Evolutionary conservation across 495 filamentous ascomycete genomes (phyloP), one percentile per base, ranked within the genome.

Genomic region (Neurospora sp.): DNA sequence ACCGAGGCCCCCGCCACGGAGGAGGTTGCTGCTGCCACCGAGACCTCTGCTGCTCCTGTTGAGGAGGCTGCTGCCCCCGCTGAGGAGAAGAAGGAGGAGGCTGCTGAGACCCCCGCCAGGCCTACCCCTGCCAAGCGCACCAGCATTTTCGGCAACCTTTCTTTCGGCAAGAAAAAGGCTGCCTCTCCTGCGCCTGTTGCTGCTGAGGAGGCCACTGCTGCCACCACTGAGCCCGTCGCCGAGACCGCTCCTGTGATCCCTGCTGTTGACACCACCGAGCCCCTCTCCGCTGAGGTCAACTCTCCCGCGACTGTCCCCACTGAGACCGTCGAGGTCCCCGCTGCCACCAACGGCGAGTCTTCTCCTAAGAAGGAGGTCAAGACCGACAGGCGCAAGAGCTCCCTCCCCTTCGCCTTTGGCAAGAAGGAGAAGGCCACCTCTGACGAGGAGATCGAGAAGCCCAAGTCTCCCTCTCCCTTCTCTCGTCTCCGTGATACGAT

Each of bases 181-280:
- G 79, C 81, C 35, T 72, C 82, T 5, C 80, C 84, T 72, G 83
- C 84, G 74, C 75, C 78, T 27, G 72, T 81, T 71, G 76, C 79
- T 35, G 78, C 81, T 12, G 82, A 85, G 72, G 79, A 81, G 75
- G 44, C 76, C 35, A 72, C 82, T 38, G 75, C 82, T 38, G 75
- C 80, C 48, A 75, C 79, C 72, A 74, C 83, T 40, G 86, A 88
- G 81, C 77, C 84, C 11, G 85, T 86, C 66, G 82, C 84, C 59
- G 86, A 88, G 83, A 84, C 81, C 39, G 87, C 87, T 37, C 87
- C 87, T 10, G 86, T 88, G 75, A 88, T 89, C 77, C 87, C 87
- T 2, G 84, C 85, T 69, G 86, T 88, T n/a, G 86, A 88, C 82
- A 84, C 86, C 70, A 84, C 80, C 54, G 85, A 86, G 80, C 86